Conservation (phyloP, 2,329 filamentous ascomycete genomes). For the Rachicladosporium sp. region DNA sequence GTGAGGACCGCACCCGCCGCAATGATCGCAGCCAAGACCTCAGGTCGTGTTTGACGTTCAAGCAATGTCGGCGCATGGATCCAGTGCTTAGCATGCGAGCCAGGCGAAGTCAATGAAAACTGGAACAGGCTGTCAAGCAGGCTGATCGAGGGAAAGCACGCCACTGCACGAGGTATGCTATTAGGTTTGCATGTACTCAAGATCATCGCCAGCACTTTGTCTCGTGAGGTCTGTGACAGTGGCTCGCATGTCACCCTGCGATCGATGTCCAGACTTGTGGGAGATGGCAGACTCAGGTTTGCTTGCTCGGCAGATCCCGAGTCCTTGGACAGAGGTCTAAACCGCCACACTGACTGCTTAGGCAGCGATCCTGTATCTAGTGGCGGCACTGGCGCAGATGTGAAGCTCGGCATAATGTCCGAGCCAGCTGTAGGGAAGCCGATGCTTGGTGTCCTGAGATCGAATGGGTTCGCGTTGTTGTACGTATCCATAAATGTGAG, state of each 20-base stretch:
- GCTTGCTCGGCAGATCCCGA: slow-evolving; percentile 23
- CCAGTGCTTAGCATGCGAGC: slow-evolving; percentile 45
- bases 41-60: slow-evolving; percentile 43
- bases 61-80: slow-evolving; percentile 51
- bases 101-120: slow-evolving; percentile 46
- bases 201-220: slow-evolving; percentile 53
- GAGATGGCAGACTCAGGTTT: slow-evolving; percentile 29
- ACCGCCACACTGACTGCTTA: slow-evolving; percentile 33
- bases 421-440: slow-evolving; percentile 21
- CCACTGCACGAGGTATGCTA: slow-evolving; percentile 40
- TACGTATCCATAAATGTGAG: slow-evolving; percentile 34
- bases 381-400: slow-evolving; percentile 19
- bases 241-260: slow-evolving; percentile 30
- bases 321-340: slow-evolving; percentile 27
- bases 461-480: slow-evolving; percentile 32
- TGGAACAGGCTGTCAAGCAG: slow-evolving; percentile 50
- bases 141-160: slow-evolving; percentile 50
- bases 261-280: slow-evolving; percentile 25
- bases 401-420: slow-evolving; percentile 22
- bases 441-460: slow-evolving; percentile 22
- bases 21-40: slow-evolving; percentile 48
- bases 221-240: slow-evolving; percentile 32
- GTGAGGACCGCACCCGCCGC: slow-evolving; percentile 50
- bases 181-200: slow-evolving; percentile 44
- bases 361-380: slow-evolving; percentile 26